phyloP scores from a whole-genome alignment of 441 rosid species.

The Populus hybrid region DNA sequence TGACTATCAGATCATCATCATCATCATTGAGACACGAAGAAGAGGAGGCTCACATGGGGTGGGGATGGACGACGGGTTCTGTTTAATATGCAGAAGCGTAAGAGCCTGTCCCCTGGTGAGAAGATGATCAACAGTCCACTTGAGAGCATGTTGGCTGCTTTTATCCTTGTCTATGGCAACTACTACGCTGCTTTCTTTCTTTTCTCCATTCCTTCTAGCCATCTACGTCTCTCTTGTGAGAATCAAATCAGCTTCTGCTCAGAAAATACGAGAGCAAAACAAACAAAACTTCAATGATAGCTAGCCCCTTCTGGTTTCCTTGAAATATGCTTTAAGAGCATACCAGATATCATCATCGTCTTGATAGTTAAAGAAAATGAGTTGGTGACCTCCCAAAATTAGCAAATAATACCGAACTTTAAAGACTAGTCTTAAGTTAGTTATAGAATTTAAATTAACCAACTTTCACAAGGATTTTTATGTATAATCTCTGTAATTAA shows the following conservation, averaged over 20 bases:
- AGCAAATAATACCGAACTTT: not conserved
- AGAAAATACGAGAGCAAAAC: not conserved
- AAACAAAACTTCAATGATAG: not conserved
- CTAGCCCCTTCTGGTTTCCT: not conserved
- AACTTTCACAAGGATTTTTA: not conserved
- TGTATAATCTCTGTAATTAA: not conserved
- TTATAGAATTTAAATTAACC: not conserved
- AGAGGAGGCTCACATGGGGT: conserved; percentile 24
- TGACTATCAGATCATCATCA: not conserved
- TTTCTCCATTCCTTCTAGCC: conserved; percentile 28
- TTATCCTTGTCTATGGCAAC: conserved; percentile 83
- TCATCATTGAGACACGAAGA: not conserved
- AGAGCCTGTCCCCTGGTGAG: conserved; percentile 51
- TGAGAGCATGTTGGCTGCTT: conserved; percentile 76
- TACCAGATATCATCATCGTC: not conserved
- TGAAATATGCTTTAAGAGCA: not conserved
- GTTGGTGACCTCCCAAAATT: not conserved
- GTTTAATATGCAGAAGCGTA: conserved; percentile 64
- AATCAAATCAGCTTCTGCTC: not conserved
- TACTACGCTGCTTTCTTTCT: conserved; percentile 35
- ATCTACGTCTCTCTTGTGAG: not conserved
- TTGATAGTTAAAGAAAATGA: not conserved
- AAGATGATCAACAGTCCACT: conserved; percentile 74
- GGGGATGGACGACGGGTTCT: conserved; percentile 31
- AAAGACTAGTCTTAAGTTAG: not conserved